These are phyloP conservation scores for Acanthochlamys bracteata DNA, from an alignment of 106 monocot genomes.

Conservation along the genomic window DNA sequence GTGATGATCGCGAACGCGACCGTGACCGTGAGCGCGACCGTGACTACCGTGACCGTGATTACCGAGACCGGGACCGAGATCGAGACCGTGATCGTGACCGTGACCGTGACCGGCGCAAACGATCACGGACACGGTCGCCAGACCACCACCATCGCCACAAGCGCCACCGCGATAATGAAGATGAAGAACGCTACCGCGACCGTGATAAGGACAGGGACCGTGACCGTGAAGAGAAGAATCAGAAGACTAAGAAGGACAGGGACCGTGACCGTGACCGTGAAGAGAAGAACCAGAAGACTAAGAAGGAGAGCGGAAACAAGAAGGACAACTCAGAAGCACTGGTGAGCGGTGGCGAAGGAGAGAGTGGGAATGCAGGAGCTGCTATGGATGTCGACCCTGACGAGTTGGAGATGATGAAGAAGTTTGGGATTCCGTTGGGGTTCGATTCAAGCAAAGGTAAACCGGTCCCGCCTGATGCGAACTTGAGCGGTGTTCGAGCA, in stretches of 20 bases:
- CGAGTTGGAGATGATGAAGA: slow-evolving; percentile 96
- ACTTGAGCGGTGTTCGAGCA: slow-evolving; percentile 65
- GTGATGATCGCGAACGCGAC: slow-evolving; percentile 29
- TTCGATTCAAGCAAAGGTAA: slow-evolving; percentile 96
- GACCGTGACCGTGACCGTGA: no score
- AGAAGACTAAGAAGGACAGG: background rate
- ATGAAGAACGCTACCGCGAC: slow-evolving; percentile 14
- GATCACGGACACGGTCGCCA: slow-evolving; percentile 28
- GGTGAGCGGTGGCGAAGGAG: slow-evolving; percentile 2
- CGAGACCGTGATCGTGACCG: slow-evolving; percentile 39
- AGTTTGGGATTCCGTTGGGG: slow-evolving; percentile 82
- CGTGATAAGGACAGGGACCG: background rate
- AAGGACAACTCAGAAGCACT: slow-evolving; percentile 17
- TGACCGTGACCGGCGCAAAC: slow-evolving; percentile 1
- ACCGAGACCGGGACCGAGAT: slow-evolving; percentile 21
- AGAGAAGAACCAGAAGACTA: background rate
- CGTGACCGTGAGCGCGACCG: slow-evolving; percentile 36
- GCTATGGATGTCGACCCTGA: slow-evolving; percentile 35
- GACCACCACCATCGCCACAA: slow-evolving; percentile 42
- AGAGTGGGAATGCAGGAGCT: background rate
- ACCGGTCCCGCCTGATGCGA: slow-evolving; percentile 54
- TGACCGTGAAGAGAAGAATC: background rate
- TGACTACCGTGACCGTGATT: slow-evolving; percentile 22
- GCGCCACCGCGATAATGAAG: slow-evolving; percentile 48
- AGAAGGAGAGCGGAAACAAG: background rate